These are phyloP conservation scores for Citeromyces hawaiiensis DNA, from an alignment of 1,139 yeast genomes.

Conservation along the genomic window DNA sequence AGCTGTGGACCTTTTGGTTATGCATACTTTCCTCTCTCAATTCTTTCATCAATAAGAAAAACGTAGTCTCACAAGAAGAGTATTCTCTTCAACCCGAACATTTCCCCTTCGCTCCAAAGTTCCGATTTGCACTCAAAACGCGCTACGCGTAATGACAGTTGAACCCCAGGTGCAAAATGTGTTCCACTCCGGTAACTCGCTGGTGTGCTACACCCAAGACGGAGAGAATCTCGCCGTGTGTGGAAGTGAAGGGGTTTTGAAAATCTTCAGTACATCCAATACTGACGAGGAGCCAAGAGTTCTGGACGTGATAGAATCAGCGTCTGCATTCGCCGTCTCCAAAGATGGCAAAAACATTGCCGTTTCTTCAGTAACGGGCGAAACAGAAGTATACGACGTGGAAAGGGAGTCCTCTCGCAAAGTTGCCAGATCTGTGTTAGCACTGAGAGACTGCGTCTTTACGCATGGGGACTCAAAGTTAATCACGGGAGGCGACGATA, in stretches of 20 bases:
- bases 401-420: conserved; percentile 8
- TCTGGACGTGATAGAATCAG: conserved; percentile 30
- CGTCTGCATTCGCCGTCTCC: conserved; percentile 15
- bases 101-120: too few relatives aligned
- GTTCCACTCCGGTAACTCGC: conserved; percentile 24
- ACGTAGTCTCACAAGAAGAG: too few relatives aligned
- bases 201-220: conserved; percentile 22
- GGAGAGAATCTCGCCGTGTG: conserved; percentile 30
- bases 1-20: too few relatives aligned
- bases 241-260: conserved; percentile 35
- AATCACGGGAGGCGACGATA: conserved; percentile 70
- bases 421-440: conserved; percentile 35
- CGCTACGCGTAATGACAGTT: conserved; percentile 6
- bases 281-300: conserved; percentile 42
- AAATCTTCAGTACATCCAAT: conserved; percentile 30
- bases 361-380: conserved; percentile 19
- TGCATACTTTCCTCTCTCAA: too few relatives aligned
- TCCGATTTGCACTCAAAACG: conserved; percentile 1
- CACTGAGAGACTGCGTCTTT: conserved; percentile 52
- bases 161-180: conserved; percentile 12
- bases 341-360: conserved; percentile 12
- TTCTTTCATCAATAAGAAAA: too few relatives aligned
- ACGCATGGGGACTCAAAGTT: conserved; percentile 61
- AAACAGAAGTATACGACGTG: conserved; percentile 17
- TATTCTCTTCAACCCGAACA: too few relatives aligned